These are phyloP conservation scores for Flaveria trinervia DNA, from an alignment of 129 eudicot species.

Conservation along the genomic window DNA sequence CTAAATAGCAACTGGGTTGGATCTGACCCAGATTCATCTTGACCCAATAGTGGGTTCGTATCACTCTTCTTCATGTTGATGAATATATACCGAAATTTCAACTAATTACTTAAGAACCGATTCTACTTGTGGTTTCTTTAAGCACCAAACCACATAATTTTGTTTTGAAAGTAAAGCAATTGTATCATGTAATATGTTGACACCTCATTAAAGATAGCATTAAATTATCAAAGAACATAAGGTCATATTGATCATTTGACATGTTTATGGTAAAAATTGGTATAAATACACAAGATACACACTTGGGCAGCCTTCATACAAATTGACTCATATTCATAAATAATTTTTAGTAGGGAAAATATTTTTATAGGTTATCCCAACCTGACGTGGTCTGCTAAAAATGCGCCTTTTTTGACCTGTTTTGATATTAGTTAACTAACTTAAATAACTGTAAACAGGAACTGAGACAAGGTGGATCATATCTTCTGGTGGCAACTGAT, in stretches of 20 bases:
- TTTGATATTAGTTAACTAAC: not conserved
- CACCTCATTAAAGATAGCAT: not conserved
- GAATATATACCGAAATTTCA: too few species aligned
- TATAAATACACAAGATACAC: not conserved
- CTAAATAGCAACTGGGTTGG: too few species aligned
- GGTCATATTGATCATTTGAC: not conserved
- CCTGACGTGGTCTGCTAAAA: not conserved
- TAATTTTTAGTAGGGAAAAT: not conserved
- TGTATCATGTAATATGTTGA: not conserved
- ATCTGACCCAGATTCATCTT: too few species aligned
- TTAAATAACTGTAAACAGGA: conserved; percentile 48
- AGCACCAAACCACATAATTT: too few species aligned
- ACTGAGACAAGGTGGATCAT: conserved; percentile 62
- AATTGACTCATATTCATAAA: not conserved
- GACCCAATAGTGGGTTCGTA: too few species aligned
- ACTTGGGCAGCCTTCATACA: not conserved
- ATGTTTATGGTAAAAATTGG: not conserved
- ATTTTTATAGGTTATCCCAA: not conserved
- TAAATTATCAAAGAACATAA: not conserved
- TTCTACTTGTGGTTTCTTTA: too few species aligned
- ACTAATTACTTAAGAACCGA: too few species aligned
- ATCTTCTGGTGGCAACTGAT: conserved; percentile 90
- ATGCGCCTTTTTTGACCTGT: not conserved
- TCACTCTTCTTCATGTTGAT: too few species aligned
- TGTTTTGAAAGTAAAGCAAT: not conserved